Evolutionary conservation across 495 filamentous ascomycete species (phyloP), one percentile per base, ranked within the genome.

Genomic region (Cudoniella acicularis): DNA sequence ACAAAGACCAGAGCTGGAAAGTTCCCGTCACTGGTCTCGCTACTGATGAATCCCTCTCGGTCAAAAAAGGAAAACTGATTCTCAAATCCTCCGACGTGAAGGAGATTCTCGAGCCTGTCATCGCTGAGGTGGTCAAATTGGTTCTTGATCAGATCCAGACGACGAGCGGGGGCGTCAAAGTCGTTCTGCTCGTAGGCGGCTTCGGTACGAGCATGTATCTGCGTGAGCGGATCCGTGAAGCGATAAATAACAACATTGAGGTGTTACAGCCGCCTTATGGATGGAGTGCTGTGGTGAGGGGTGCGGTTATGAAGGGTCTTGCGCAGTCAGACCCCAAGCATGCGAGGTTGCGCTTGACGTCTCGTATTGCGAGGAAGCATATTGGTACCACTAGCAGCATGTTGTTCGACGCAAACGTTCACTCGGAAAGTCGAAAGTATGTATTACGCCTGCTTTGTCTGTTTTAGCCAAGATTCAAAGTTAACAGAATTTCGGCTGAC

Each of bases 151-250:
- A 89, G 63, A 79, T 85, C 6, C 53, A 67, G 0, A 67, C 68
- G 9, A 76, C 80, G 40, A 67, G 75, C 20, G 56, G 65, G 42
- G 74, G 71, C 1, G 71, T 74, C 10, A 69, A 78, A 61, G 79
- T 83, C 1, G 83, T 90, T 27, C 72, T 89, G n/a, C 77, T 90
- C 0, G 87, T 90, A 16, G 87, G 87, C 2, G 87, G 87, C 0
- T 87, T 89, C 57, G 87, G 87, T n/a, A 76, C 80, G 40, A 86
- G 80, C 20, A 81, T 79, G 60, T 89, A 88, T 67, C 76, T 90
- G 50, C 83, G 79, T 58, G 77, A 78, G 61, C 73, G 81, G 0
- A 67, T 90, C 50, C 72, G 67, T 4, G 67, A 71, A 16, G 69
- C 75, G 17, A 65, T 74, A 20, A 50, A 46, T 24, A 30, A 53